Percentiles rank a stretch among this genome's conserved stretches.
Evolutionary conservation across 176 grass and related monocot genomes (phyloP).

Genomic region (Leersia perrieri): DNA sequence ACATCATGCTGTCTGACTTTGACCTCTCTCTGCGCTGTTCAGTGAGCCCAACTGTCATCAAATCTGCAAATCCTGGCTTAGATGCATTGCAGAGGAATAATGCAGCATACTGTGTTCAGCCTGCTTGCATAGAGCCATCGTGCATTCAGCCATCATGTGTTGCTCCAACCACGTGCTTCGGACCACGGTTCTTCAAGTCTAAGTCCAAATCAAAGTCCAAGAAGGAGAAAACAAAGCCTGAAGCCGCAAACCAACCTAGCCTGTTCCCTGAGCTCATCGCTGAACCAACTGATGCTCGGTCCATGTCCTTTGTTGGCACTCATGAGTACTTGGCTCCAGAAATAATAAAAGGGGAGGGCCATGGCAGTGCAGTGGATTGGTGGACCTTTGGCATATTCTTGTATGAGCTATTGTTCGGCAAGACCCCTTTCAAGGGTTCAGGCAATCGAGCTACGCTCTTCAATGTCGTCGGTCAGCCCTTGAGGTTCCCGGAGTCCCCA

Average conservation of each 20-base stretch:
- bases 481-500: constrained; percentile 69
- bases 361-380: constrained; percentile 83
- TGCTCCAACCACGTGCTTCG: constrained; percentile 81
- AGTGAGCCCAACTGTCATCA: constrained; percentile 61
- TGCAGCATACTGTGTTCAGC: constrained; percentile 72
- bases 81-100: constrained; percentile 67
- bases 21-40: constrained; percentile 83
- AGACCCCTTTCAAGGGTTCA: constrained; percentile 84
- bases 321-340: constrained; percentile 93
- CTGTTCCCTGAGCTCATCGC: constrained; percentile 79
- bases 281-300: constrained; percentile 82
- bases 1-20: constrained; percentile 93
- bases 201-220: constrained; percentile 62
- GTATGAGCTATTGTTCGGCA: constrained; percentile 77
- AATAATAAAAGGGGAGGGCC: constrained; percentile 86
- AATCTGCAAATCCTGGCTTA: constrained; percentile 59
- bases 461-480: constrained; percentile 70
- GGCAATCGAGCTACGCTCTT: constrained; percentile 85
- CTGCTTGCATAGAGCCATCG: constrained; percentile 76
- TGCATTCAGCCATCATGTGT: constrained; percentile 86
- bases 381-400: constrained; percentile 93
- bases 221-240: constrained; percentile 64
- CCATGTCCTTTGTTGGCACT: constrained; percentile 96
- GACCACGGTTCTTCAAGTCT: constrained; percentile 65
- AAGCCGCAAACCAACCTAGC: constrained; percentile 56